Conservation (phyloP, 495 filamentous ascomycete genomes). For the Trichoderma reesei region DNA sequence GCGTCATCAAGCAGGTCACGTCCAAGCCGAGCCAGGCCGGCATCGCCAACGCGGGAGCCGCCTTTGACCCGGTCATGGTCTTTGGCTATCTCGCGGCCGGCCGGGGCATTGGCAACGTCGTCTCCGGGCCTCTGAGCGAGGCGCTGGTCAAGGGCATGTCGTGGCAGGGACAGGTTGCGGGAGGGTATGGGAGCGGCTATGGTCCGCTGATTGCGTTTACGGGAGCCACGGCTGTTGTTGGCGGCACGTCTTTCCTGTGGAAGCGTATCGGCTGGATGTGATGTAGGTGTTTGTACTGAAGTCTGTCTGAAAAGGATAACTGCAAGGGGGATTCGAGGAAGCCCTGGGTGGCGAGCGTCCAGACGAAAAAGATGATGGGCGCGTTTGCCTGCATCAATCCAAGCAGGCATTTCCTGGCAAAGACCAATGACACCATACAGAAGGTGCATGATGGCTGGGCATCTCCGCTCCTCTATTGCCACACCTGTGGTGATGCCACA, state of each 20-base stretch:
- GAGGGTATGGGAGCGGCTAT: conserved; percentile 41
- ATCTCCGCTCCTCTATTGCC: too few species aligned
- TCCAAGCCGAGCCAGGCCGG: conserved; percentile 21
- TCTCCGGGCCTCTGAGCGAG: conserved; percentile 51
- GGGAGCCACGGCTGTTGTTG: conserved; percentile 42
- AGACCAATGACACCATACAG: too few species aligned
- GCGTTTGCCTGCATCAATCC: too few species aligned
- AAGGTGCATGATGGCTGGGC: too few species aligned
- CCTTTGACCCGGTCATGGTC: conserved; percentile 36
- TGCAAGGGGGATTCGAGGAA: too few species aligned
- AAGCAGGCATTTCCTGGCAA: too few species aligned
- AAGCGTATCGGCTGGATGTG: conserved; percentile 32
- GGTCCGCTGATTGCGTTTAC: conserved; percentile 48
- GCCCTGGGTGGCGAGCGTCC: too few species aligned
- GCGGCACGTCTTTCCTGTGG: conserved; percentile 40
- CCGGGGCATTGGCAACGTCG: conserved; percentile 56
- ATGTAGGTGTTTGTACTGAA: not conserved
- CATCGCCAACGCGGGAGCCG: not conserved
- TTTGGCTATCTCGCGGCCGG: conserved; percentile 55
- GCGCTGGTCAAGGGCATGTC: conserved; percentile 33
- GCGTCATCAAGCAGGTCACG: conserved; percentile 45
- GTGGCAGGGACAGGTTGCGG: conserved; percentile 26
- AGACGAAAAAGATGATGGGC: too few species aligned
- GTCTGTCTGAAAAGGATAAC: not conserved
- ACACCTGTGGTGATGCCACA: too few species aligned